These are phyloP conservation scores for Lecanicillium sp. DNA, from an alignment of 2,329 filamentous ascomycete species.

Conservation along the genomic window DNA sequence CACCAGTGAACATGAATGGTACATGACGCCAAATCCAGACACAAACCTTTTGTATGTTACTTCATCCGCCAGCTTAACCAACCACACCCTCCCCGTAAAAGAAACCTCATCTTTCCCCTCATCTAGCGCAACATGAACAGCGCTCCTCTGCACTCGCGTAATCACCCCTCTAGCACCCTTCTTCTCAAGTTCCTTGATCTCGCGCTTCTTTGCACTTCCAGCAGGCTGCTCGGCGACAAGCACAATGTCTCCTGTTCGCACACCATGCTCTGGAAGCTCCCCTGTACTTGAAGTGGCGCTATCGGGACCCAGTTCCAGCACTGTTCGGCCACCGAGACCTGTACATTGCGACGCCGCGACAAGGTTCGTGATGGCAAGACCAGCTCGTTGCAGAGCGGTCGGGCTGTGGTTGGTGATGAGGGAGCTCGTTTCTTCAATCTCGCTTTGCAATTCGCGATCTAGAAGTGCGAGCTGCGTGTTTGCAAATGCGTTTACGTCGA, in stretches of 20 bases:
- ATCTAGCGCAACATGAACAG: slow-evolving; percentile 60
- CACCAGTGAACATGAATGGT: background rate
- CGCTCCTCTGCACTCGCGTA: slow-evolving; percentile 48
- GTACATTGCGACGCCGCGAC: slow-evolving; percentile 69
- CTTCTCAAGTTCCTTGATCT: slow-evolving; percentile 61
- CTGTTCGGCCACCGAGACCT: slow-evolving; percentile 81
- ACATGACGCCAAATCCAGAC: background rate
- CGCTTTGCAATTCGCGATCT: slow-evolving; percentile 60
- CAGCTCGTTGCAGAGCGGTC: slow-evolving; percentile 61
- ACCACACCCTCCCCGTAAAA: slow-evolving; percentile 46
- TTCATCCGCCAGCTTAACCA: slow-evolving; percentile 60
- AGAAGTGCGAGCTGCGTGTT: slow-evolving; percentile 63
- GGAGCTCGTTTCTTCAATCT: slow-evolving; percentile 60
- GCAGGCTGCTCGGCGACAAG: slow-evolving; percentile 66
- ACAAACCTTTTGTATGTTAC: slow-evolving; percentile 52
- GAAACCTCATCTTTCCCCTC: slow-evolving; percentile 46
- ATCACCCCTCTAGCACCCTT: slow-evolving; percentile 65
- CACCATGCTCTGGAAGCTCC: slow-evolving; percentile 64
- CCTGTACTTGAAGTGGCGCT: slow-evolving; percentile 48
- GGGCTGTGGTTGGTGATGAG: slow-evolving; percentile 63
- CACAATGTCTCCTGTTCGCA: slow-evolving; percentile 72
- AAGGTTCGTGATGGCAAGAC: slow-evolving; percentile 73
- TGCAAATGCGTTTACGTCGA: slow-evolving; percentile 62
- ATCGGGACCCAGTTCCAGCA: slow-evolving; percentile 73
- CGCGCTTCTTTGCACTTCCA: slow-evolving; percentile 62